A percentile compares a stretch with the other conserved stretches of the same genome.
These are phyloP conservation scores for Zygoascus bituminiphila DNA, from an alignment of 805 yeast species.

Conservation along the genomic window DNA sequence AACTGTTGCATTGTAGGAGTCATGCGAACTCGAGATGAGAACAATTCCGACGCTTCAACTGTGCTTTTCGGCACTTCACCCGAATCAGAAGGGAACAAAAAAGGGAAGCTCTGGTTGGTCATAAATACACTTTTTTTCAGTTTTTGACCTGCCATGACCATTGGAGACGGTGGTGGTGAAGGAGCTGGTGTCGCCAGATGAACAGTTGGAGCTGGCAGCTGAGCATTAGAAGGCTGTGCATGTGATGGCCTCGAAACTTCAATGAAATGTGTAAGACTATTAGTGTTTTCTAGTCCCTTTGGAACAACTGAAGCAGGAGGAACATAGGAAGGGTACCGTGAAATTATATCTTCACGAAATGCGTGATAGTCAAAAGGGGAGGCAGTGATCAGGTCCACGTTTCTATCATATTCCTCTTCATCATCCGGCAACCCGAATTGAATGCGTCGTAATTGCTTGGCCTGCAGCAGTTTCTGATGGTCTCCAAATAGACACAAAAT, in stretches of 20 bases:
- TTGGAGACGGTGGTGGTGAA: slow-evolving; percentile 61
- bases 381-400: slow-evolving; percentile 35
- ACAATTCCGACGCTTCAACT: slow-evolving; percentile 66
- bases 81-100: slow-evolving; percentile 46
- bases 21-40: slow-evolving; percentile 52
- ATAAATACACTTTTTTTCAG: slow-evolving; percentile 39
- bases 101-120: slow-evolving; percentile 59
- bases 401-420: slow-evolving; percentile 9
- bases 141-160: slow-evolving; percentile 26
- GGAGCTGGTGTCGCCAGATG: slow-evolving; percentile 87
- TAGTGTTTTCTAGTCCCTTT: slow-evolving; percentile 38
- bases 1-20: slow-evolving; percentile 63
- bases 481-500: slow-evolving; percentile 55
- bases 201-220: slow-evolving; percentile 45
- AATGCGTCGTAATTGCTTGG: slow-evolving; percentile 40
- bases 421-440: slow-evolving; percentile 33
- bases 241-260: slow-evolving; percentile 48
- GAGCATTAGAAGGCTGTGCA: slow-evolving; percentile 35
- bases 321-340: slow-evolving; percentile 65
- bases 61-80: slow-evolving; percentile 61
- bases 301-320: slow-evolving; percentile 46
- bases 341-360: slow-evolving; percentile 62
- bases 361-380: slow-evolving; percentile 82
- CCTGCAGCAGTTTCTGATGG: slow-evolving; percentile 29
- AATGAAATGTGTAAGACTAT: slow-evolving; percentile 51